phyloP scores from a whole-genome alignment of 2,329 filamentous ascomycete species.

The Coniochaeta pulveracea region DNA sequence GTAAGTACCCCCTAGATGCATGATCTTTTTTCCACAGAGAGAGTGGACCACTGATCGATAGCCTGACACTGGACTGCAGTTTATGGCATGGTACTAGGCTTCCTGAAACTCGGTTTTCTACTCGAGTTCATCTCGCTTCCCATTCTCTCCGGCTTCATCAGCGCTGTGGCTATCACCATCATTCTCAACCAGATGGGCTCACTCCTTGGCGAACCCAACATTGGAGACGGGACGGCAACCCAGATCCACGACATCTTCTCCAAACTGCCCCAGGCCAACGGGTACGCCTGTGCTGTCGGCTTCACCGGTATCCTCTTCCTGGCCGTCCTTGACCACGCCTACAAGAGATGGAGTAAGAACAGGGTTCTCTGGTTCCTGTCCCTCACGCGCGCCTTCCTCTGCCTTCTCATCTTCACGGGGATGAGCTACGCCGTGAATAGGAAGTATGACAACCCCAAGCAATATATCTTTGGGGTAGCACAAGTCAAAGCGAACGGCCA shows the following conservation, averaged over 20 bases:
- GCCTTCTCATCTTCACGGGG: conserved; percentile 49
- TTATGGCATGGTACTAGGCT: conserved; percentile 45
- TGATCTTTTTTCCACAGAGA: no score
- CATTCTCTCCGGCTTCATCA: conserved; percentile 54
- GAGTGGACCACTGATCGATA: no score
- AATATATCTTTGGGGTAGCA: conserved; percentile 45
- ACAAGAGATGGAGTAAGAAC: conserved; percentile 44
- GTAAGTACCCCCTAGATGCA: no score
- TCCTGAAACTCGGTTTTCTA: conserved; percentile 53
- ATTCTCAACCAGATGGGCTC: conserved; percentile 52
- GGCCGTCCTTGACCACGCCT: conserved; percentile 42
- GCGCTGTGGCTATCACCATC: conserved; percentile 54
- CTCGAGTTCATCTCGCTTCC: conserved; percentile 56
- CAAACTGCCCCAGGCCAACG: conserved; percentile 43
- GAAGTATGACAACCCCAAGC: conserved; percentile 21
- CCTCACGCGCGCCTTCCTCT: conserved; percentile 48
- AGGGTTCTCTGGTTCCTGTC: conserved; percentile 46
- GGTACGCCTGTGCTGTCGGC: conserved; percentile 47
- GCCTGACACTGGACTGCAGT: no score
- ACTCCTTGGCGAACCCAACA: conserved; percentile 41
- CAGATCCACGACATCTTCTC: conserved; percentile 49
- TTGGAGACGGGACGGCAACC: conserved; percentile 38
- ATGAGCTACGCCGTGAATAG: conserved; percentile 54
- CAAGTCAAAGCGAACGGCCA: conserved; percentile 46
- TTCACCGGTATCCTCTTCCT: conserved; percentile 46